Evolutionary conservation across 108 stramenopile species (phyloP).

Genomic region (Stephanodiscus minutulus): DNA sequence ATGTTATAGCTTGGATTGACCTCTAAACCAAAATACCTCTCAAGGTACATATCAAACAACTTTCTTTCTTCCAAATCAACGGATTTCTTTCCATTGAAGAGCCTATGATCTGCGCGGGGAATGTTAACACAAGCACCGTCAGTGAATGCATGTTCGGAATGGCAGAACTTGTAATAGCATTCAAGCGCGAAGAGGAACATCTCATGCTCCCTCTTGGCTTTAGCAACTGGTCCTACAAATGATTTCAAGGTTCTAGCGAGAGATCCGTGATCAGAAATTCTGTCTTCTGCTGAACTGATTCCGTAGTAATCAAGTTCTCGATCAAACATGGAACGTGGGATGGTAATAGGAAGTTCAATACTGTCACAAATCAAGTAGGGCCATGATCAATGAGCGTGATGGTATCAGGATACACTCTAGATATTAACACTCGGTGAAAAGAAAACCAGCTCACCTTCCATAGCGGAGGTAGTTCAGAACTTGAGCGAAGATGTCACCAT

Average conservation of each 20-base stretch:
- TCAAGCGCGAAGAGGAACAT: constrained; percentile 11
- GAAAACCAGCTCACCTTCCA: constrained; percentile 5
- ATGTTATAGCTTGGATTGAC: not conserved
- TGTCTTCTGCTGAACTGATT: not conserved
- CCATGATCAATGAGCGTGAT: not conserved
- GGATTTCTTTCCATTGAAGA: not conserved
- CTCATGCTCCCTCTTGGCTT: constrained; percentile 2
- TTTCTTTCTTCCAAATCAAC: not conserved
- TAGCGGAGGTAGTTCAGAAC: constrained; percentile 35
- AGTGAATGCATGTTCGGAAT: not conserved
- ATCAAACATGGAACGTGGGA: constrained; percentile 13
- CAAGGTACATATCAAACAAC: constrained; percentile 3
- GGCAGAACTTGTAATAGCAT: not conserved
- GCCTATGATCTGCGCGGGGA: not conserved
- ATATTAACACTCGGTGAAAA: not conserved
- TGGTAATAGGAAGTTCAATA: constrained; percentile 10
- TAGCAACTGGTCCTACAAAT: not conserved
- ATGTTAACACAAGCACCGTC: not conserved
- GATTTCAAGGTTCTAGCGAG: not conserved
- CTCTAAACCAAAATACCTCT: constrained; percentile 9
- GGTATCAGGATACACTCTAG: not conserved
- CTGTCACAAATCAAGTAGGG: not conserved
- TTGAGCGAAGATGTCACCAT: constrained; percentile 26
- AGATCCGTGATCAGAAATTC: not conserved
- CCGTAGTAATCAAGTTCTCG: constrained; percentile 22